A percentile compares a stretch with the other conserved stretches of the same genome.
Evolutionary conservation across 257 asterid genomes (phyloP).

Genomic region (Salvia splendens): DNA sequence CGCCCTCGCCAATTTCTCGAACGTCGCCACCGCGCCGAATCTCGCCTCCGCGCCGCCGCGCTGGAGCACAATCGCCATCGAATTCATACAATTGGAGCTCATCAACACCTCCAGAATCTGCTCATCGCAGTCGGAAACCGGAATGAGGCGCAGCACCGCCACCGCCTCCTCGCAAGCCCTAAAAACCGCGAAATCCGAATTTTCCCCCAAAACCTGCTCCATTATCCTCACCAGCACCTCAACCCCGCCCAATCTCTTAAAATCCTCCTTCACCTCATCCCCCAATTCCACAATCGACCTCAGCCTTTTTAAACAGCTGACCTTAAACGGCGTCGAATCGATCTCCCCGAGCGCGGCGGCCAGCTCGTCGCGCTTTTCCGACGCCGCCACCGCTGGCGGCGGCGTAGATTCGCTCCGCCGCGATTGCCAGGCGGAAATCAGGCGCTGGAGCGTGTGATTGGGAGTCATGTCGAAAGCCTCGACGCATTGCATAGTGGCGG

Average conservation of each 20-base stretch:
- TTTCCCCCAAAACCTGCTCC: slow-evolving; percentile 54
- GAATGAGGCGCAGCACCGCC: slow-evolving; percentile 48
- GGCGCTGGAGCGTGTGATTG: slow-evolving; percentile 70
- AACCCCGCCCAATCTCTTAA: slow-evolving; percentile 60
- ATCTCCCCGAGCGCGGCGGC: slow-evolving; percentile 46
- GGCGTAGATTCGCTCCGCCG: neutral
- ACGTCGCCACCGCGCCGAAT: slow-evolving; percentile 50
- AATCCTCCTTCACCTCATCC: slow-evolving; percentile 51
- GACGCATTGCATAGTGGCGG: slow-evolving; percentile 75
- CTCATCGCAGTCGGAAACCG: slow-evolving; percentile 45
- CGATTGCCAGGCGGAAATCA: slow-evolving; percentile 59
- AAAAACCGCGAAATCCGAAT: slow-evolving; percentile 54
- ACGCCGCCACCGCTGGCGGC: neutral
- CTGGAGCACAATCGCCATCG: slow-evolving; percentile 65
- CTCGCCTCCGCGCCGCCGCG: slow-evolving; percentile 78
- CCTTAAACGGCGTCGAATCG: slow-evolving; percentile 78
- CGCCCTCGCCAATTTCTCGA: slow-evolving; percentile 47
- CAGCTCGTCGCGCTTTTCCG: slow-evolving; percentile 47
- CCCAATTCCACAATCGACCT: slow-evolving; percentile 43
- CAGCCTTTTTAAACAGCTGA: slow-evolving; percentile 53
- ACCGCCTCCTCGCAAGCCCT: slow-evolving; percentile 85
- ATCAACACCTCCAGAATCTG: slow-evolving; percentile 38
- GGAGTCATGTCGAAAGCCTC: slow-evolving; percentile 59
- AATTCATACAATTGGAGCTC: slow-evolving; percentile 54
- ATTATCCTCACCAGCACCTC: slow-evolving; percentile 56